Evolutionary conservation across 768 basidiomycete species (phyloP).

Genomic region (Auriscalpium orientale): DNA sequence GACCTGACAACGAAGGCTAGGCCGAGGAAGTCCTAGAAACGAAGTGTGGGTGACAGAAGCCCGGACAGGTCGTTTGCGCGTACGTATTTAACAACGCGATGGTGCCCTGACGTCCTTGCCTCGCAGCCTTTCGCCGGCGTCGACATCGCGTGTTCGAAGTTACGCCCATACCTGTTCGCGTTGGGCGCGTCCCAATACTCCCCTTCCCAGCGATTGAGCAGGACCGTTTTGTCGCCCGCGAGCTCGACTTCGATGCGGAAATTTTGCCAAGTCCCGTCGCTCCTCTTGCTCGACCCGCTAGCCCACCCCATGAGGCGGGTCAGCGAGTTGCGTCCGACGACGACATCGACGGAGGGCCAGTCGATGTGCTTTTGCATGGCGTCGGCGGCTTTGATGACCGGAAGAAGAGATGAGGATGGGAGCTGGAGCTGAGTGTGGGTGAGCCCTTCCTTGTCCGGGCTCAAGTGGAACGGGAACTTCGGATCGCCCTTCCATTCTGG

Average conservation of each 20-base stretch:
- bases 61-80: not conserved
- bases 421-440: constrained; percentile 37
- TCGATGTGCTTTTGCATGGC: constrained; percentile 22
- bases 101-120: constrained; percentile 23
- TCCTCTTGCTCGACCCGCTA: constrained; percentile 12
- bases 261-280: constrained; percentile 26
- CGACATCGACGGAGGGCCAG: constrained; percentile 30
- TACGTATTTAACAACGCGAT: not conserved
- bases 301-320: constrained; percentile 58
- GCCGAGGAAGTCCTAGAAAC: constrained; percentile 46
- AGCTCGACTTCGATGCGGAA: constrained; percentile 71
- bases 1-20: constrained; percentile 54
- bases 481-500: constrained; percentile 45
- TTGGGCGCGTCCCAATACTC: constrained; percentile 17
- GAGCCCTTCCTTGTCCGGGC: constrained; percentile 31
- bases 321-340: constrained; percentile 59
- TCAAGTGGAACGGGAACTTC: constrained; percentile 43
- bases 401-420: constrained; percentile 39
- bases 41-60: not conserved
- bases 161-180: constrained; percentile 44
- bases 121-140: constrained; percentile 40
- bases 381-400: constrained; percentile 53
- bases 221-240: constrained; percentile 47
- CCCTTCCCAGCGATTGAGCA: constrained; percentile 57
- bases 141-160: constrained; percentile 55